These are phyloP conservation scores for Phanerodontia chrysosporium DNA, from an alignment of 768 basidiomycete species.

Conservation along the genomic window DNA sequence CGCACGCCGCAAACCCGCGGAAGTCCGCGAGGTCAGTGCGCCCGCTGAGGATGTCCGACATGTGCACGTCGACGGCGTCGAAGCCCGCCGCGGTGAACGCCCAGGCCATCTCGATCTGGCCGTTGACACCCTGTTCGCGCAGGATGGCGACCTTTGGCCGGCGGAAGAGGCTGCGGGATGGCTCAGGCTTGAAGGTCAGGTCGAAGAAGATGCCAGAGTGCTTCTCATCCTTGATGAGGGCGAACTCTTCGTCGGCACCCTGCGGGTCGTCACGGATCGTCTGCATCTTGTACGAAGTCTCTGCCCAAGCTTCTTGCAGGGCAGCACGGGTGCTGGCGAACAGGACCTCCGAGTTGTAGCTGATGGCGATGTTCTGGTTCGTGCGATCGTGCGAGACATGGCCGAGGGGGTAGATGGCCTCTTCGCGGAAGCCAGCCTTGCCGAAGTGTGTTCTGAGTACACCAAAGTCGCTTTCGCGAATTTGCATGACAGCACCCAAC, in stretches of 20 bases:
- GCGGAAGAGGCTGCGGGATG: slow-evolving; percentile 31
- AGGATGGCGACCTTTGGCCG: slow-evolving; percentile 92
- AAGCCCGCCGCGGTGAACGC: slow-evolving; percentile 93
- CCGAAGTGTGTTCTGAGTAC: slow-evolving; percentile 58
- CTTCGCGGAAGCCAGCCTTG: slow-evolving; percentile 68
- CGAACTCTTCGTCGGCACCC: slow-evolving; percentile 78
- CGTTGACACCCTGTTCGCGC: slow-evolving; percentile 97
- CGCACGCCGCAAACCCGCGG: slow-evolving; percentile 90
- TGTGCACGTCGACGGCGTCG: slow-evolving; percentile 93
- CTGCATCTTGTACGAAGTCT: slow-evolving; percentile 94
- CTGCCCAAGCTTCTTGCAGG: slow-evolving; percentile 87
- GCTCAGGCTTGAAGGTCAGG: slow-evolving; percentile 50
- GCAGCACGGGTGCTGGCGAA: slow-evolving; percentile 63
- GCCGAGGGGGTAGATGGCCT: slow-evolving; percentile 77
- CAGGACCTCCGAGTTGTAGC: slow-evolving; percentile 43
- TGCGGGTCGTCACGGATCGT: slow-evolving; percentile 76
- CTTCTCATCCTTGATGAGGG: slow-evolving; percentile 58
- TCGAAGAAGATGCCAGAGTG: slow-evolving; percentile 71
- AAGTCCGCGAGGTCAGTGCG: slow-evolving; percentile 58
- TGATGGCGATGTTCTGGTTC: slow-evolving; percentile 56
- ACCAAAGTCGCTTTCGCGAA: slow-evolving; percentile 55
- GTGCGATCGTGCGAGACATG: slow-evolving; percentile 44
- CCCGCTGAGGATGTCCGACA: slow-evolving; percentile 91
- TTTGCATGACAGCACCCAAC: slow-evolving; percentile 89
- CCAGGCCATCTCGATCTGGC: slow-evolving; percentile 98